These are phyloP conservation scores for Macrolepiota albuminosa DNA, from an alignment of 768 basidiomycete species.

Conservation along the genomic window DNA sequence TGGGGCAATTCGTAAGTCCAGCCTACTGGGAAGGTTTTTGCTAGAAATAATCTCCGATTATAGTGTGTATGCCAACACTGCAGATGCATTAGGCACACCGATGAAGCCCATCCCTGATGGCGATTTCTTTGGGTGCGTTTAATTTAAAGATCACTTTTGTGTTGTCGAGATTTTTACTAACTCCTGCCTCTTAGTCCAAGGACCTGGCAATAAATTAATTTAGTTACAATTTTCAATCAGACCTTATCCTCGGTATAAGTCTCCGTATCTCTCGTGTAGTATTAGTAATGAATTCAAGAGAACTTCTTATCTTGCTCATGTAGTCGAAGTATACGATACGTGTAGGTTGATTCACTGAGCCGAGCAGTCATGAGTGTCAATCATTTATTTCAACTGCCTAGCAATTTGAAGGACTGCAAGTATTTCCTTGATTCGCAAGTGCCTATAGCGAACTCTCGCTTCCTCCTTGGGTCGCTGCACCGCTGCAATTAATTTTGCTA, in stretches of 20 bases:
- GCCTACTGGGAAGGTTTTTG: neutral
- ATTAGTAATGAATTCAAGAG: neutral
- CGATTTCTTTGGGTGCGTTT: constrained; percentile 29
- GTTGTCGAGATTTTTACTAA: neutral
- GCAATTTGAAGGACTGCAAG: too few relatives aligned
- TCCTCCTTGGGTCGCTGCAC: too few relatives aligned
- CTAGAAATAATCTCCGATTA: neutral
- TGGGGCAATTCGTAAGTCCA: constrained; percentile 61
- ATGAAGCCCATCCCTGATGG: constrained; percentile 25
- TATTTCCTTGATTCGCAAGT: too few relatives aligned
- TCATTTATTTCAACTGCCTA: too few relatives aligned
- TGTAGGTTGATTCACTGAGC: too few relatives aligned
- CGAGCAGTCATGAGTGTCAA: too few relatives aligned
- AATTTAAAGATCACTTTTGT: neutral
- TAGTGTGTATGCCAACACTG: constrained; percentile 35
- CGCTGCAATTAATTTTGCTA: too few relatives aligned
- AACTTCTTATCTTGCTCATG: too few relatives aligned
- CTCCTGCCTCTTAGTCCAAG: constrained; percentile 8
- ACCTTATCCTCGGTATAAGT: neutral
- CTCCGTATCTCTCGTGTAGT: neutral
- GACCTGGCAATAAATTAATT: constrained; percentile 10
- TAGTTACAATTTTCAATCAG: neutral
- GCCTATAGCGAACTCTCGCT: too few relatives aligned
- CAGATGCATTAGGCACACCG: constrained; percentile 34
- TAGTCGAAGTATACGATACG: too few relatives aligned